Evolutionary conservation across 257 asterid species (phyloP), one percentile per base, ranked within the genome.

Genomic region (Marsdenia floribunda): DNA sequence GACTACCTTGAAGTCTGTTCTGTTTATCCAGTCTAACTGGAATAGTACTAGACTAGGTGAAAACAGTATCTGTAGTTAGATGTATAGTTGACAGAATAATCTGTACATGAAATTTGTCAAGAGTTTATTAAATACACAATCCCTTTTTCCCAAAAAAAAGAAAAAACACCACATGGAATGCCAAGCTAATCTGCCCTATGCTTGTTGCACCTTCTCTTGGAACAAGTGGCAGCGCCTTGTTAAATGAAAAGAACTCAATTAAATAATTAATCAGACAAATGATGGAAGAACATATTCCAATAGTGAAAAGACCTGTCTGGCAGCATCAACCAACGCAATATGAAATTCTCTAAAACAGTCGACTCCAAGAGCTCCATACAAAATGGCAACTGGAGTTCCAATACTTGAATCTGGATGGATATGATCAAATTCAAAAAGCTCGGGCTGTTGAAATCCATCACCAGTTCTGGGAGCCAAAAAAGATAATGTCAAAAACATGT

Each of bases 351-450:
- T 89, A 54, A 92, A 95, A 90, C 99, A 95, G 74, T 82, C 86
- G 63, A 93, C 87, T 82, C 97, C 99, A 69, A 92, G 90, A 85
- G 97, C 90, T 77, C 98, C 99, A 86, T 95, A 92, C 69, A 95
- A 89, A 75, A 95, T 81, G 71, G 90, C 87, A 65, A 87, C 76
- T 55, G 87, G 87, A 80, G 87, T 85, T 84, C 96, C 96, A 80
- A 82, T 78, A 76, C 85, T 79, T 83, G 98, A 92, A 78, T 86
- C 90, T 18, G 92, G 95, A 82, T 95, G 98, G 77, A 92, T 86
- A 78, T 95, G 99, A 85, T 95, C 99, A 81, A 95, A 95, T 58
- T 92, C 96, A 75, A 92, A 95, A 73, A 92, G 85, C 84, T 92
- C 98, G 33, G 97, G 99, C 84, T 87, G 97, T 85, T 90, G 97